Base-by-base conservation (phyloP, 345 rosid species). In the Arabidopsis arenosa region DNA sequence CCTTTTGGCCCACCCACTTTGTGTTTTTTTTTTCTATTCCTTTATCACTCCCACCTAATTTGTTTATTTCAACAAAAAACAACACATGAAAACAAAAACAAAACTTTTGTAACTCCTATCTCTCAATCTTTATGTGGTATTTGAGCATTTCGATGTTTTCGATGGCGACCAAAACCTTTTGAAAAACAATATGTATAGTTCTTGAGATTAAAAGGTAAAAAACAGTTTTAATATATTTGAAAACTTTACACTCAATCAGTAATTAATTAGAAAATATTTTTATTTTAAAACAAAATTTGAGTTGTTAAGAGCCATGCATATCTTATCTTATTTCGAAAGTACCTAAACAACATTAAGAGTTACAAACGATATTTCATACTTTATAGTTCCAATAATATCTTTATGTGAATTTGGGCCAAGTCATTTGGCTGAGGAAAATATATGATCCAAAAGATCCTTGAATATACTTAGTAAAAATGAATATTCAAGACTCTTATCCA, bases 401-500 rank as follows among this genome's bases (percentile, higher is more conserved):
- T 7, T 52, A 51, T 17, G 63, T 12, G 69, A 43, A 73, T 43
- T 43, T 53, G 63, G 68, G 69, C 1, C 2, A 28, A 73, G 39
- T 52, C 23, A 41, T 30, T 13, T 61, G 14, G 36, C 7, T 36
- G 52, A 53, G 15, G 15, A 55, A 62, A 23, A 52, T 5, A 62
- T 28, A 66, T 58, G 33, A 57, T 60, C 47, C 61, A 52, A 40
- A 62, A 69, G 49, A 43, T 53, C 23, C 70, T 23, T 62, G 65
- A 53, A 76, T 69, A 76, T 76, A 43, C 75, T 14, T 30, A 14
- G 40, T 67, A 68, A 56, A 35, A 77, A 56, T 13, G 55, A 71
- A 70, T 63, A 64, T 77, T 8, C 67, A 5, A 56, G 21, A 55
- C 28, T 52, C 64, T 77, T 77, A 77, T 77, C 67, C 14, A 48